Conservation (phyloP, 768 basidiomycete species). For the Brasilioporus rufonigricans region DNA sequence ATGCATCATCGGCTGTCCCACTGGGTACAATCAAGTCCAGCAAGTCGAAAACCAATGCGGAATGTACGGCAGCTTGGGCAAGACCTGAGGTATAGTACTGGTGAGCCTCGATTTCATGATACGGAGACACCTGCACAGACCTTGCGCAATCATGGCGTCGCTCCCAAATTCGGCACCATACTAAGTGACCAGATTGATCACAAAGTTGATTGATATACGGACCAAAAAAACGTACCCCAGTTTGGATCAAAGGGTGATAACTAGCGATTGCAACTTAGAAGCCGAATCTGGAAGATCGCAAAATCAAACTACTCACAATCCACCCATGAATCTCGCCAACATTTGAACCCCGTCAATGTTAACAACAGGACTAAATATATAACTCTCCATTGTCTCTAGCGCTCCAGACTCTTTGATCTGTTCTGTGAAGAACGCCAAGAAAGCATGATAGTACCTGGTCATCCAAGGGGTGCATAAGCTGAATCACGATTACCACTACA, state of each 20-base stretch:
- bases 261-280: slow-evolving; percentile 26
- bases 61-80: slow-evolving; percentile 48
- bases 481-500: slow-evolving; percentile 20
- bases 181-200: slow-evolving; percentile 26
- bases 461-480: slow-evolving; percentile 29
- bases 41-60: slow-evolving; percentile 26
- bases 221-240: slow-evolving; percentile 45
- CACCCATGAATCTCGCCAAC: slow-evolving; percentile 34
- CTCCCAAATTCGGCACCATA: slow-evolving; percentile 54
- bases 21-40: slow-evolving; percentile 28
- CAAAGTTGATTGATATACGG: neutral
- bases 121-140: slow-evolving; percentile 25
- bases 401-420: slow-evolving; percentile 39
- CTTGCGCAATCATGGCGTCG: slow-evolving; percentile 49
- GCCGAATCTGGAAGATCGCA: neutral
- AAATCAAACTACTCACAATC: slow-evolving; percentile 30
- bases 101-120: neutral
- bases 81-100: slow-evolving; percentile 37
- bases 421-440: slow-evolving; percentile 40
- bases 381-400: slow-evolving; percentile 43
- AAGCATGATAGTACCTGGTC: slow-evolving; percentile 33
- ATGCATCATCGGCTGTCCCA: neutral
- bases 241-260: slow-evolving; percentile 54
- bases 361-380: slow-evolving; percentile 39
- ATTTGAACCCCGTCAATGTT: slow-evolving; percentile 34